Evolutionary conservation across 2,329 filamentous ascomycete species (phyloP), one percentile per base, ranked within the genome.

Genomic region (Aschersonia sp.): DNA sequence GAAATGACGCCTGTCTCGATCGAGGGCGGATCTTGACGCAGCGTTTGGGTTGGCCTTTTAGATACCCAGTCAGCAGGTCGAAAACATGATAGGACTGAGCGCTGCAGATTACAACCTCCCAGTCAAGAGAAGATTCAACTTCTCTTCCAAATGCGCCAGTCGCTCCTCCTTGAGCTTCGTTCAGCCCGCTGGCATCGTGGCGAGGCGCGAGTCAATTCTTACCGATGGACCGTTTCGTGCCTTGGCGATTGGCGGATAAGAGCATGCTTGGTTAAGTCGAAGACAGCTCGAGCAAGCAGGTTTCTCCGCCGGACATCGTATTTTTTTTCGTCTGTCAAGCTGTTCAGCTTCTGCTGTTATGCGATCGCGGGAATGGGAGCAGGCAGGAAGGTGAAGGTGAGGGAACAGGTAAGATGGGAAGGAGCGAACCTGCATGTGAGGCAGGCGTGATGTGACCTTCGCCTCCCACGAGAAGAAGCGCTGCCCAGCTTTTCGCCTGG

Each of bases 211-310:
- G 41, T 47, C 31, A 32, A 28, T 49, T 6, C n/a, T 12, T 67
- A 74, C 71, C 54, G 70, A 72, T 57, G 63, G 67, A 30, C 66
- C 68, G 51, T 60, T 62, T 38, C 64, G 64, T 4, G 65, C 61
- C 46, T 63, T 65, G 48, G 59, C 54, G 10, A 61, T 59, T 3
- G 61, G 56, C 12, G 69, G 60, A 55, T 73, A 74, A 9, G 68
- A 65, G 54, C 71, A 73, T 41, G 65, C 54, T 56, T 74, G 71
- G 45, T 66, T 67, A 6, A 74, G 61, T 12, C 72, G 67, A 9
- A 67, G 60, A 54, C 72, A 74, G 53, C 69, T 72, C 7, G 72
- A 74, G 50, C 72, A 74, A 1, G 67, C 63, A 4, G 72, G 72
- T 53, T 68, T 72, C 56, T 74, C 72, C 5, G 70, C 72, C 0